A percentile compares a stretch with the other conserved stretches of the same genome.
These are phyloP conservation scores for Myxozyma mucilagina DNA, from an alignment of 805 yeast species.

Conservation along the genomic window DNA sequence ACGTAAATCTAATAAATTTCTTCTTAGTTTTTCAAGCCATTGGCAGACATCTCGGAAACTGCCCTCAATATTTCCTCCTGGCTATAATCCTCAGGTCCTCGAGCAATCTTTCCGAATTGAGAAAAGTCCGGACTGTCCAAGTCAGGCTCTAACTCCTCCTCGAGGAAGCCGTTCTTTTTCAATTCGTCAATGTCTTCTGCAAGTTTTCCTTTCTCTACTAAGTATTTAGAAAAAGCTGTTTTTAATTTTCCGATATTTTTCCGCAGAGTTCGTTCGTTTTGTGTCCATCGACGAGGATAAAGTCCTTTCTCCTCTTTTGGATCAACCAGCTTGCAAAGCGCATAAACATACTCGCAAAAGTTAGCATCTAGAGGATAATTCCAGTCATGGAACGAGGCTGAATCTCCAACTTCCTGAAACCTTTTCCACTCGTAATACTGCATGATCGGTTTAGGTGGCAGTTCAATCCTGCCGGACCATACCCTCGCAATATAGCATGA, in stretches of 20 bases:
- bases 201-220: constrained; percentile 10
- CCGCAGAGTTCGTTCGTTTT: constrained; percentile 21
- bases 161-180: constrained; percentile 5
- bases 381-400: constrained; percentile 54
- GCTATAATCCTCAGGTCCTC: constrained; percentile 22
- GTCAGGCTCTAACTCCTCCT: constrained; percentile 11
- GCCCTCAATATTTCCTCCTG: constrained; percentile 21
- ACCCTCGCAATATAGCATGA: constrained; percentile 65
- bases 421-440: constrained; percentile 45
- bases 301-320: constrained; percentile 22
- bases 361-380: constrained; percentile 57
- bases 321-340: constrained; percentile 14
- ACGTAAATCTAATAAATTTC: no score
- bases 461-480: constrained; percentile 53
- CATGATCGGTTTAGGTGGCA: constrained; percentile 56
- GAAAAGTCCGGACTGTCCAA: constrained; percentile 6
- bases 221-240: constrained; percentile 21
- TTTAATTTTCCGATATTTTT: constrained; percentile 20
- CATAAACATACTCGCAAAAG: constrained; percentile 49
- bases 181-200: constrained; percentile 24
- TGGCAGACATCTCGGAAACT: constrained; percentile 2
- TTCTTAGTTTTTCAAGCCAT: neutral
- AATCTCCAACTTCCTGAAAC: constrained; percentile 49
- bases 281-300: constrained; percentile 30
- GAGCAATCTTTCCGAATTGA: constrained; percentile 16